Evolutionary conservation across 139 green algal species (phyloP).

Genomic region (Yamagishiella unicocca): DNA sequence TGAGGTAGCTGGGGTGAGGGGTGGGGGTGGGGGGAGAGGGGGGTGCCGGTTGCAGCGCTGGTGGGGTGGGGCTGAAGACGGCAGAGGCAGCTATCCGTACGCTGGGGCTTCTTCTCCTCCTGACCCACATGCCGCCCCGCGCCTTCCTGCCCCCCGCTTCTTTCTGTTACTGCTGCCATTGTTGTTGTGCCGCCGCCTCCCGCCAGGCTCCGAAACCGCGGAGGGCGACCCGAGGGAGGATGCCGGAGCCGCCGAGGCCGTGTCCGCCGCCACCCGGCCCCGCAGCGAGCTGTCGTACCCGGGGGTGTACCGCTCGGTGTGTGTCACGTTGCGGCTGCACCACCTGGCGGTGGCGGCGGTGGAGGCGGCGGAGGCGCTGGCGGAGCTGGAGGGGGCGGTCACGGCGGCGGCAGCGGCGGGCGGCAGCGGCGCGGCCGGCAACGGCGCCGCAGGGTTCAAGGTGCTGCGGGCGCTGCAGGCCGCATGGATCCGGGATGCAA

Average conservation of each 20-base stretch:
- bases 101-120: too few species aligned
- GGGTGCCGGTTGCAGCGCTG: too few species aligned
- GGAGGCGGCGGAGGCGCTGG: conserved; percentile 67
- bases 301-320: conserved; percentile 89
- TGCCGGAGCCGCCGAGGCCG: conserved; percentile 10
- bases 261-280: background rate
- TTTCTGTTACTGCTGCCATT: too few species aligned
- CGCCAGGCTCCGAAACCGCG: conserved; percentile 2
- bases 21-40: too few species aligned
- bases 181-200: background rate
- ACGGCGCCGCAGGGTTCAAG: conserved; percentile 60
- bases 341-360: conserved; percentile 89
- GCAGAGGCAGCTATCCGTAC: too few species aligned
- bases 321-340: conserved; percentile 86
- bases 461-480: conserved; percentile 78
- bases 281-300: conserved; percentile 64
- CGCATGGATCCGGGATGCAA: conserved; percentile 82
- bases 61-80: too few species aligned
- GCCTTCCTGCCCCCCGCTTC: too few species aligned
- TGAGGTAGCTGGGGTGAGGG: too few species aligned
- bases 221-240: conserved; percentile 28
- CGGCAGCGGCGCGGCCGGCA: background rate
- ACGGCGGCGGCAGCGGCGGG: conserved; percentile 56
- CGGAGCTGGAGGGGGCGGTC: conserved; percentile 79
- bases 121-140: too few species aligned